Conservation (phyloP, 176 grass and related monocot genomes). For the Oryza glumipatula region DNA sequence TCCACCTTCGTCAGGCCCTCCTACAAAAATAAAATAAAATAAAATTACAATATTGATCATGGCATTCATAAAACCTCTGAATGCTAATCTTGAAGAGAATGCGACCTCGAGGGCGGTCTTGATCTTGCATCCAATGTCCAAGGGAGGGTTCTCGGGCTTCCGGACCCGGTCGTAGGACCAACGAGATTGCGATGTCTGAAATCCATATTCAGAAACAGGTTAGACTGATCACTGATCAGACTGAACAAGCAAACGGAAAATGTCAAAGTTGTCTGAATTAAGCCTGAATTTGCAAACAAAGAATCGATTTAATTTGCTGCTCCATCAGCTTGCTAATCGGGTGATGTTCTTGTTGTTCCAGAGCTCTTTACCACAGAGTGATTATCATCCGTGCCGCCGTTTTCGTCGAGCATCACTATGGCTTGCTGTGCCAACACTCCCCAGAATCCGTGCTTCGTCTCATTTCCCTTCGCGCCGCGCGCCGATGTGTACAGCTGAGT, state of each 20-base stretch:
- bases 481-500: constrained; percentile 52
- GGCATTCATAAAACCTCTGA: not conserved
- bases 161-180: constrained; percentile 60
- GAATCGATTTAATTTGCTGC: not conserved
- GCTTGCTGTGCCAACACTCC: constrained; percentile 65
- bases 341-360: not conserved
- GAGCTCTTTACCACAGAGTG: constrained; percentile 28
- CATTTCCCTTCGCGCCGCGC: constrained; percentile 35
- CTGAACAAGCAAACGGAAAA: not conserved
- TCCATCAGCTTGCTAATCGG: not conserved
- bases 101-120: constrained; percentile 72
- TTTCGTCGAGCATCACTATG: constrained; percentile 74
- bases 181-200: constrained; percentile 56
- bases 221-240: not conserved
- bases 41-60: not conserved
- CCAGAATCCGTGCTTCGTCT: constrained; percentile 67
- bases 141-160: constrained; percentile 58
- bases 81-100: not conserved
- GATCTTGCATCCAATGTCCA: constrained; percentile 86
- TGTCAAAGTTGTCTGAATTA: too few relatives aligned
- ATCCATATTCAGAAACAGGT: not conserved
- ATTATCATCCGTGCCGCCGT: constrained; percentile 35
- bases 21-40: constrained; percentile 24
- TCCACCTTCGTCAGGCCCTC: constrained; percentile 55
- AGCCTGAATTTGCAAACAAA: not conserved